Conservation (phyloP, 2,329 filamentous ascomycete species). For the Fusarium avenaceum region DNA sequence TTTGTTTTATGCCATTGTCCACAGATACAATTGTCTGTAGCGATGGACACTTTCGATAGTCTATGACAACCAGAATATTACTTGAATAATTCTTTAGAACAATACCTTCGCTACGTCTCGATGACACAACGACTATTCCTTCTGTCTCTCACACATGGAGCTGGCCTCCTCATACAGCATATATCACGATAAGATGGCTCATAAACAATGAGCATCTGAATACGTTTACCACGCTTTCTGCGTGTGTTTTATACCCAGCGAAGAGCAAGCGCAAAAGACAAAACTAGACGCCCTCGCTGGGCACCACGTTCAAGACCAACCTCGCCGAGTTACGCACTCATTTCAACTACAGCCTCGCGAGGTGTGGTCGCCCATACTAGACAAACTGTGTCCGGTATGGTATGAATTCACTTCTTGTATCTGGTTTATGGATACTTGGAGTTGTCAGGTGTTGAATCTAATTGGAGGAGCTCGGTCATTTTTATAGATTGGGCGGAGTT, state of each 20-base stretch:
- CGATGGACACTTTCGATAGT: neutral
- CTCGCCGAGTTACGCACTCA: slow-evolving; percentile 1
- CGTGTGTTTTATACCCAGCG: slow-evolving; percentile 27
- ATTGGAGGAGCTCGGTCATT: slow-evolving; percentile 13
- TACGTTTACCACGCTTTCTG: slow-evolving; percentile 37
- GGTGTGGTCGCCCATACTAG: slow-evolving; percentile 36
- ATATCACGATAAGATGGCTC: slow-evolving; percentile 10
- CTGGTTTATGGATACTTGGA: slow-evolving; percentile 15
- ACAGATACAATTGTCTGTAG: no score
- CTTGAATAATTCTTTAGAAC: neutral
- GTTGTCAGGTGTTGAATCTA: neutral
- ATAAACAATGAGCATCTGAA: neutral
- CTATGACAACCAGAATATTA: neutral
- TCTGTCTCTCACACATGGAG: slow-evolving; percentile 14
- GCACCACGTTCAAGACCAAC: slow-evolving; percentile 40
- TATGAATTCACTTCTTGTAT: slow-evolving; percentile 17
- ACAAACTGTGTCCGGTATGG: slow-evolving; percentile 29
- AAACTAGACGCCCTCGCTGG: slow-evolving; percentile 22
- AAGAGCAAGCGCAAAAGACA: slow-evolving; percentile 1
- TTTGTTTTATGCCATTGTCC: neutral
- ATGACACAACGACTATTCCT: slow-evolving; percentile 1
- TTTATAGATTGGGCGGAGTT: slow-evolving; percentile 23
- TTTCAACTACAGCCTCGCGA: slow-evolving; percentile 1
- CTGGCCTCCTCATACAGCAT: slow-evolving; percentile 21
- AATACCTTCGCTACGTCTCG: neutral